Conservation (phyloP, 169 alveolate species). For the Plasmodium gonderi region DNA sequence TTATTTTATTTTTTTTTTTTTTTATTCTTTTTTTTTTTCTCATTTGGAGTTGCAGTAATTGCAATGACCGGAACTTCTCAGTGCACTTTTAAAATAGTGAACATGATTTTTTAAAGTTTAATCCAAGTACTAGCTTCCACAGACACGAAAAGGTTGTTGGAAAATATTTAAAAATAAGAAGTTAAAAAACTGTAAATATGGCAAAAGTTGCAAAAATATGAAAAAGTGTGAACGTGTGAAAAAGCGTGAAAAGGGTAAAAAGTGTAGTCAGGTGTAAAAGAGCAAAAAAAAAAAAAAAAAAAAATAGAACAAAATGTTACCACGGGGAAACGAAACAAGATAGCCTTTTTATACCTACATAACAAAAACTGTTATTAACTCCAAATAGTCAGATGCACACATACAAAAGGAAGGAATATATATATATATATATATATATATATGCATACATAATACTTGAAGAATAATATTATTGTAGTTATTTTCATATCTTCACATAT, state of each 20-base stretch:
- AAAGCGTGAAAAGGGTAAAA: not conserved
- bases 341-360: not conserved
- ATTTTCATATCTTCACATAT: not conserved
- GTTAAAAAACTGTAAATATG: not conserved
- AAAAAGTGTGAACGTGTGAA: no score
- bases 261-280: not conserved
- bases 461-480: not conserved
- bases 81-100: not conserved
- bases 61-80: not conserved
- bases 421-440: not conserved
- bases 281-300: not conserved
- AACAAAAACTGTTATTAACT: not conserved
- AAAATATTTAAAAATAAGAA: not conserved
- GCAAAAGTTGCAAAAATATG: no score
- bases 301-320: slow-evolving; percentile 1
- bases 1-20: not conserved
- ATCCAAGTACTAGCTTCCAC: slow-evolving; percentile 1
- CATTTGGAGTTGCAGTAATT: not conserved
- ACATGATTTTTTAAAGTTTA: not conserved
- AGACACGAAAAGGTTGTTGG: not conserved
- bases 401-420: no score
- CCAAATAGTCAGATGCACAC: no score
- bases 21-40: not conserved
- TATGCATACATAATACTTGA: not conserved
- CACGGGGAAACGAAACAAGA: not conserved